phyloP scores from a whole-genome alignment of 176 grass and related monocot species.

The Paspalum vaginatum region DNA sequence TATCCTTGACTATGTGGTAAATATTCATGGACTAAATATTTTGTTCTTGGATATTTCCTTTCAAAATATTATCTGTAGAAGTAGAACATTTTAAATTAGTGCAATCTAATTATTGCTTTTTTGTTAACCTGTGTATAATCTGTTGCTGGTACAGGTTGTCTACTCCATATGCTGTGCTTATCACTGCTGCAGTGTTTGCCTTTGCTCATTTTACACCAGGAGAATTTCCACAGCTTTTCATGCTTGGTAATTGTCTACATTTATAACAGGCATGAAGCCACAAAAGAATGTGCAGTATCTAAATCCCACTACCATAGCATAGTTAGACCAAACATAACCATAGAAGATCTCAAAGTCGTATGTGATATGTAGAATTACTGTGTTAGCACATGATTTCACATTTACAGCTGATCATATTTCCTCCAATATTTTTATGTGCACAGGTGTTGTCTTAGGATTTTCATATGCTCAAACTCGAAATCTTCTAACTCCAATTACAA shows the following conservation, averaged over 20 bases:
- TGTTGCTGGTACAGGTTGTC: constrained; percentile 65
- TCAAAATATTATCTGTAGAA: constrained; percentile 18
- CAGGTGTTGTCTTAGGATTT: constrained; percentile 82
- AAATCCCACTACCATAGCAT: not conserved
- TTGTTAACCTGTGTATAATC: constrained; percentile 4
- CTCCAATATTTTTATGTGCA: constrained; percentile 17
- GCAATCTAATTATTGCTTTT: constrained; percentile 14
- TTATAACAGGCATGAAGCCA: not conserved
- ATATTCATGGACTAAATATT: not conserved
- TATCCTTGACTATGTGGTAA: constrained; percentile 90
- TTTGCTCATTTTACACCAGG: constrained; percentile 92
- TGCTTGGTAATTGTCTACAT: constrained; percentile 63
- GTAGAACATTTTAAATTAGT: constrained; percentile 10
- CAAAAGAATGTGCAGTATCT: not conserved
- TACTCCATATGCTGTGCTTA: constrained; percentile 75
- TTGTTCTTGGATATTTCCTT: constrained; percentile 16
- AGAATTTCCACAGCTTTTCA: constrained; percentile 90
- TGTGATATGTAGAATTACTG: not conserved
- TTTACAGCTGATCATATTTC: not conserved
- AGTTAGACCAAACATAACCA: not conserved
- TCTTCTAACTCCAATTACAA: constrained; percentile 83
- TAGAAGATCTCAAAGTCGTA: not conserved
- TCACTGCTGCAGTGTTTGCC: constrained; percentile 80
- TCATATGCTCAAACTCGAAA: constrained; percentile 94
- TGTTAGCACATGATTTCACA: constrained; percentile 11